Evolutionary conservation across 169 alveolate genomes (phyloP).

Genomic region (Plasmodium malariae): DNA sequence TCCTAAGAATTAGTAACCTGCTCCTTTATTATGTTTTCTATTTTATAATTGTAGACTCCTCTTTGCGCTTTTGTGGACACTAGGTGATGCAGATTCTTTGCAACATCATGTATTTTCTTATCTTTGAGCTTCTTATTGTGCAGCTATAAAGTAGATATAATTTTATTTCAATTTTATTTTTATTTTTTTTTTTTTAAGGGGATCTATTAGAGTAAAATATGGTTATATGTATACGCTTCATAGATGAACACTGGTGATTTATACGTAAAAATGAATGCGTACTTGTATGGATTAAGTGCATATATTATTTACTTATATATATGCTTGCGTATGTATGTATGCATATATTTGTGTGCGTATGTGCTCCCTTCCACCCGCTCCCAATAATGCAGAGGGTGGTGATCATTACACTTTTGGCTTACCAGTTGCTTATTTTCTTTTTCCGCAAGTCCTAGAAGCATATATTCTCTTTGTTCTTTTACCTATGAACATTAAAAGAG

Average conservation of each 20-base stretch:
- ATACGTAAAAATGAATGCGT: too few relatives aligned
- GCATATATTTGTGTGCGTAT: not conserved
- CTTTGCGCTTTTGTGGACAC: conserved; percentile 66
- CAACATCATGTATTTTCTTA: conserved; percentile 46
- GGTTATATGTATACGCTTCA: not conserved
- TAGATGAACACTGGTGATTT: too few relatives aligned
- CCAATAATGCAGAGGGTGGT: too few relatives aligned
- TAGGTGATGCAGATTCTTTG: conserved; percentile 66
- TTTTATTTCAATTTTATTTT: not conserved
- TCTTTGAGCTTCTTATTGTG: conserved; percentile 42
- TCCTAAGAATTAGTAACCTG: conserved; percentile 38
- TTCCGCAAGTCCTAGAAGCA: conserved; percentile 40
- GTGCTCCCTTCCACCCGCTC: too few relatives aligned
- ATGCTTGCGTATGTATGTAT: not conserved
- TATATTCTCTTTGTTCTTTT: conserved; percentile 13
- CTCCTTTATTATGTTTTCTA: conserved; percentile 64
- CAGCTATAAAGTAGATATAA: not conserved
- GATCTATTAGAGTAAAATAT: not conserved
- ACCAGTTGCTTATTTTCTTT: conserved; percentile 51
- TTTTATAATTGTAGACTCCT: conserved; percentile 67
- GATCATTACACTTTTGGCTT: not conserved
- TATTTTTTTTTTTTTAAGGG: not conserved
- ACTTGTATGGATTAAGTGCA: too few relatives aligned
- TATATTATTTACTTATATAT: too few relatives aligned
- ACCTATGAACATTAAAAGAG: conserved; percentile 32